Base-by-base conservation (phyloP, 2,329 filamentous ascomycete species). In the Leptographium lundbergii region DNA sequence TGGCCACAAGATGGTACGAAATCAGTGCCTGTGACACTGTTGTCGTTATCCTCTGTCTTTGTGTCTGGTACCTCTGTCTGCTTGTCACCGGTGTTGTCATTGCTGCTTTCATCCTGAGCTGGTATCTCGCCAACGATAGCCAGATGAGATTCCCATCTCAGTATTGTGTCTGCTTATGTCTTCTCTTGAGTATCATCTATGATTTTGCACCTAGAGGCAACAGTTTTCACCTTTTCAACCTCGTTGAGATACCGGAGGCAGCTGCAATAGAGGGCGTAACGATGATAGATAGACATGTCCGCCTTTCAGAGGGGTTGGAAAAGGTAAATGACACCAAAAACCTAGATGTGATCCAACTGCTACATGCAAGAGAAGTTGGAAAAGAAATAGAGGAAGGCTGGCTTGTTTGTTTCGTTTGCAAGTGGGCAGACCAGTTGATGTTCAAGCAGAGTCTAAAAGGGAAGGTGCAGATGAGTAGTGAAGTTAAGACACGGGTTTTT, bases 261-360 rank as follows among this genome's bases (percentile, higher is more conserved):
- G 45, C 17, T 56, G 36, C 56, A 51, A 10, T 54, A 56, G 3
- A 61, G 2, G 19, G 59, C 59, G 17, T 62, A 61, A 17, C 61
- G 61, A 14, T 57, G 62, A 29, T 59, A 39, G n/a, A 61, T 55
- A 14, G 62, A 62, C 61, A 62, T 62, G 14, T 17, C 34, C 34
- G 14, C 48, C 9, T 17, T 29, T 29, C 24, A 19, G 6, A 51
- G 19, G 14, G 17, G 17, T 22, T 45, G 42, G n/a, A 6, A 45
- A 45, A 7, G 6, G 19, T 45, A n/a, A 22, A 45, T n/a, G 14
- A 51, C 13, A 51, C 24, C 54, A 22, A 39, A 14, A 34, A 14
- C 13, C 32, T 24, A 24, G 14, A 32, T 13, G 27, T 29, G 27
- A 24, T 36, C 29, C 32, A 54, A 25, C 14, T 17, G 14, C 42